phyloP scores from a whole-genome alignment of 139 green algal genomes.

The Dunaliella sp. region DNA sequence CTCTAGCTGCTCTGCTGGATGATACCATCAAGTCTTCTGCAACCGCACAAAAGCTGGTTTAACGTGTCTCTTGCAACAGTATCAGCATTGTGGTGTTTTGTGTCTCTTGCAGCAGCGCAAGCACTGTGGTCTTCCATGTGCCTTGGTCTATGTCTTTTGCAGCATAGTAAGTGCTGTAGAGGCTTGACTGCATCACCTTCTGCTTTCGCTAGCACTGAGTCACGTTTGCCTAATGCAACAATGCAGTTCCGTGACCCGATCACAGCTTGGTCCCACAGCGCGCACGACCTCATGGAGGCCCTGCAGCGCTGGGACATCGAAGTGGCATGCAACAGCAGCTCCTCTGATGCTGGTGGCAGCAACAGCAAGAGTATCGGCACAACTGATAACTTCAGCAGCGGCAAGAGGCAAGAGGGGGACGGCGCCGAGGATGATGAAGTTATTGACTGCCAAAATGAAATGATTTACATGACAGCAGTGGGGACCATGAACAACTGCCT shows the following conservation, averaged over 20 bases:
- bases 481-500: constrained; percentile 42
- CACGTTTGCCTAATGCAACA: too few species aligned
- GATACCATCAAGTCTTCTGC: too few species aligned
- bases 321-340: not conserved
- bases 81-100: too few species aligned
- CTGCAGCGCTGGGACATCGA: not conserved
- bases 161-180: too few species aligned
- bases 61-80: too few species aligned
- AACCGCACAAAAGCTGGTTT: too few species aligned
- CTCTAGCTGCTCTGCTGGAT: too few species aligned
- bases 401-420: not conserved
- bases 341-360: not conserved
- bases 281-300: not conserved
- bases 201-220: too few species aligned
- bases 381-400: not conserved
- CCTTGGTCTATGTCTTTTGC: too few species aligned
- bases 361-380: not conserved
- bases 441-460: not conserved
- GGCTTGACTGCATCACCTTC: too few species aligned
- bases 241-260: constrained; percentile 39
- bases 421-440: not conserved
- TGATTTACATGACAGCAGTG: constrained; percentile 35
- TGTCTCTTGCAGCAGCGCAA: too few species aligned
- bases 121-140: too few species aligned
- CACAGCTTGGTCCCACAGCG: constrained; percentile 23